These are phyloP conservation scores for Amorphotheca resinae DNA, from an alignment of 495 filamentous ascomycete species.

Conservation along the genomic window DNA sequence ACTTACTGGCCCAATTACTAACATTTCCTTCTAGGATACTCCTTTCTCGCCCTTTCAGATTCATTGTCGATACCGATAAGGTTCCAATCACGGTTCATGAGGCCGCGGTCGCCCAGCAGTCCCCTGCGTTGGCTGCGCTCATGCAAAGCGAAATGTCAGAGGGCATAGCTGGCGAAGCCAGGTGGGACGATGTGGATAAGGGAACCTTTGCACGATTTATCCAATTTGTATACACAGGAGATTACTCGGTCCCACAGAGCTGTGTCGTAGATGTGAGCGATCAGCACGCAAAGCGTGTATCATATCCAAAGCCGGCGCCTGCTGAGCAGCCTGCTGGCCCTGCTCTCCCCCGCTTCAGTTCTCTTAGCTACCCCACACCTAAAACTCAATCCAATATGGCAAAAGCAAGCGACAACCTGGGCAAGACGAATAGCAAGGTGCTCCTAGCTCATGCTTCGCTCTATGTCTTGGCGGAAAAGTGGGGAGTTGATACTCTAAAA, in stretches of 20 bases:
- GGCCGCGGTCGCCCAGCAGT: slow-evolving; percentile 7
- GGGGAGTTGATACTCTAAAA: slow-evolving; percentile 12
- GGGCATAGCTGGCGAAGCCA: slow-evolving; percentile 4
- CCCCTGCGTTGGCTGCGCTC: slow-evolving; percentile 3
- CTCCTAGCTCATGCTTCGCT: slow-evolving; percentile 19
- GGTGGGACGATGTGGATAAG: slow-evolving; percentile 13
- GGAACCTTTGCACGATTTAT: slow-evolving; percentile 15
- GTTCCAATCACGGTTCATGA: slow-evolving; percentile 12
- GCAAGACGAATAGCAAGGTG: too few species aligned
- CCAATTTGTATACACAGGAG: slow-evolving; percentile 13
- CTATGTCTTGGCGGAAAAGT: slow-evolving; percentile 12
- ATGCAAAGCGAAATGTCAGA: slow-evolving; percentile 10
- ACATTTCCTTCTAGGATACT: slow-evolving; percentile 11
- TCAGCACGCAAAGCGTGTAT: too few species aligned
- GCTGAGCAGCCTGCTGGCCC: too few species aligned
- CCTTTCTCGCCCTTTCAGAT: slow-evolving; percentile 9
- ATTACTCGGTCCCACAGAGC: slow-evolving; percentile 8
- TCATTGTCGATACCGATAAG: slow-evolving; percentile 3
- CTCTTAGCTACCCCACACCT: too few species aligned
- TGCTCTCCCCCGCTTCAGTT: too few species aligned
- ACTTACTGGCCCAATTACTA: not conserved
- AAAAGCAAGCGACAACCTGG: too few species aligned
- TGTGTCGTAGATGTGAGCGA: too few species aligned
- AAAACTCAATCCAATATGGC: too few species aligned
- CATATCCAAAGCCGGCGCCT: too few species aligned